Evolutionary conservation across 192 early-diverging fungal genomes (phyloP).

Genomic region (Spinellus fusiger): DNA sequence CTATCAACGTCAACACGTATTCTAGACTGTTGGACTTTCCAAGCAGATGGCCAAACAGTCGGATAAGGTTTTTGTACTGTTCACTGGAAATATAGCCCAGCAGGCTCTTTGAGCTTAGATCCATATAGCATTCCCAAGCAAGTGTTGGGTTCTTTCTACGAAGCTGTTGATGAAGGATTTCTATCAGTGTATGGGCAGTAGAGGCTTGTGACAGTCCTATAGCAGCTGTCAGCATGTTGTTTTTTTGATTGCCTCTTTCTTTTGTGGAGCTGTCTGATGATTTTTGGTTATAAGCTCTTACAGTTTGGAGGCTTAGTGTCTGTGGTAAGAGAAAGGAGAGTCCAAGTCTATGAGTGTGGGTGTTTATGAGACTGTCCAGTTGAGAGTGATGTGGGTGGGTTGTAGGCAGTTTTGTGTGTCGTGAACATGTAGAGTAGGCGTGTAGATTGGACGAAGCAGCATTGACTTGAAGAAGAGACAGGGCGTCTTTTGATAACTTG

Average conservation of each 20-base stretch:
- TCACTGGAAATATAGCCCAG: constrained; percentile 22
- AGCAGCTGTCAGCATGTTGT: constrained; percentile 15
- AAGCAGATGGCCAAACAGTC: constrained; percentile 8
- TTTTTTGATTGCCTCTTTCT: neutral
- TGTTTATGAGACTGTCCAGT: no score
- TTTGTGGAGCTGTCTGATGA: neutral
- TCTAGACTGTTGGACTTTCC: constrained; percentile 6
- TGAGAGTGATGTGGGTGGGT: no score
- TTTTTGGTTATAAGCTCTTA: no score
- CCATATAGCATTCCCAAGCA: constrained; percentile 33
- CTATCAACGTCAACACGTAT: constrained; percentile 21
- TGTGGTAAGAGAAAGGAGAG: no score
- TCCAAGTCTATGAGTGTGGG: no score
- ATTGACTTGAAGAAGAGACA: no score
- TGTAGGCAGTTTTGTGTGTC: no score
- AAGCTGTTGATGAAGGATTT: constrained; percentile 8
- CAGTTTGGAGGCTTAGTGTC: no score
- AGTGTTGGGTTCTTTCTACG: constrained; percentile 5
- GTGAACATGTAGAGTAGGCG: no score
- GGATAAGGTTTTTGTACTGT: constrained; percentile 18
- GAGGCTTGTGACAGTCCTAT: constrained; percentile 25
- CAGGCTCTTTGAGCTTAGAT: constrained; percentile 15
- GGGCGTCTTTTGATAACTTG: no score
- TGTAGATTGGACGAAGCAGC: no score
- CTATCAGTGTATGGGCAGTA: constrained; percentile 19